Base-by-base conservation (phyloP, 345 rosid species). In the Geranium brycei region DNA sequence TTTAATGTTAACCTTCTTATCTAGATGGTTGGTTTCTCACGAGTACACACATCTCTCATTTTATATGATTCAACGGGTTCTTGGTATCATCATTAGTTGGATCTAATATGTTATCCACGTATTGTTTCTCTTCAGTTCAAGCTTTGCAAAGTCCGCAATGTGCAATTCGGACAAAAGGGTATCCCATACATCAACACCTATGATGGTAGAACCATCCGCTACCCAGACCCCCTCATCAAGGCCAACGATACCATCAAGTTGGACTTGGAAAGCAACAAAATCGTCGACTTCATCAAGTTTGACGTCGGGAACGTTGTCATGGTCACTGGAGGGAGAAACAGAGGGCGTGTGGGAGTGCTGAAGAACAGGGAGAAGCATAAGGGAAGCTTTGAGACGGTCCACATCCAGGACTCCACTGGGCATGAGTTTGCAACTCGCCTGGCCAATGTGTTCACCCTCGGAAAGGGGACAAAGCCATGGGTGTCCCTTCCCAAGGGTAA, bases 331-430 rank as follows among this genome's bases (percentile, higher is more conserved):
- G 60, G 60, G 17, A 58, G 60, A 19, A 58, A 58, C 60, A 58
- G 60, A 58, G 60, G 60, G 19, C 17, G 60, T 15, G 60, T 58
- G 7, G 60, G 60, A 58, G 60, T 58, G 8, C 19, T 58, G 28
- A 58, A 58, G 60, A 58, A 58, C 60, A 17, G 60, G 28, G 60
- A 58, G 60, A 58, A 58, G n/a, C 60, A 58, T 17, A 58, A 58
- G 60, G 60, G 60, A 58, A 58, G 60, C 60, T 58, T 58, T 58
- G 60, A 58, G 28, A 58, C 60, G 12, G 28, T 58, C 60, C 60
- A 58, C 30, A 28, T 58, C 28, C 60, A 58, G 60, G 60, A 58
- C 28, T 18, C 60, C 19, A 58, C 28, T 17, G 60, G 60, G 28
- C 60, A 58, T 12, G 60, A 58, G 60, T 58, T 58, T 58, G 60